These are phyloP conservation scores for Megacollybia platyphylla DNA, from an alignment of 1,284 basidiomycete genomes.

Conservation along the genomic window DNA sequence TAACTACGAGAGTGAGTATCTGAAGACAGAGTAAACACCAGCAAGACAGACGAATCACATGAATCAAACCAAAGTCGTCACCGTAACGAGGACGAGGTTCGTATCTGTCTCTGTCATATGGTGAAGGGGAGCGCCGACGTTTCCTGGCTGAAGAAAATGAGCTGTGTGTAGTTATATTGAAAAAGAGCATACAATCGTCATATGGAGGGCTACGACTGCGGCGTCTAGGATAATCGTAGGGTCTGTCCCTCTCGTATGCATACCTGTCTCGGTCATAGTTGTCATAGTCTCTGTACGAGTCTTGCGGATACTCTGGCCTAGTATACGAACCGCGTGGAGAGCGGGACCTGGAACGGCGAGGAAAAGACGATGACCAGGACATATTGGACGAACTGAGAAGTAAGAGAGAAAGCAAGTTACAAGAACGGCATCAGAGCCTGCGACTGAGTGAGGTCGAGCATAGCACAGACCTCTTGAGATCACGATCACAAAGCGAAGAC, in stretches of 20 bases:
- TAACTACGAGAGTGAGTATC: constrained; percentile 55
- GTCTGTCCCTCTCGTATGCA: constrained; percentile 59
- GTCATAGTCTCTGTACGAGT: constrained; percentile 56
- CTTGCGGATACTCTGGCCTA: constrained; percentile 36
- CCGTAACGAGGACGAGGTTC: constrained; percentile 70
- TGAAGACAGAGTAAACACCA: constrained; percentile 12
- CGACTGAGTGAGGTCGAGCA: constrained; percentile 61
- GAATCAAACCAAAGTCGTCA: constrained; percentile 62
- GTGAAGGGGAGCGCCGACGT: constrained; percentile 75
- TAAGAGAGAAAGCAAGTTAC: constrained; percentile 49
- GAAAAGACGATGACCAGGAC: constrained; percentile 55
- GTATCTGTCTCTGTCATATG: constrained; percentile 70
- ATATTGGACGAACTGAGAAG: constrained; percentile 45
- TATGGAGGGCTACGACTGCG: constrained; percentile 60
- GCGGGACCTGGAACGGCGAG: constrained; percentile 60
- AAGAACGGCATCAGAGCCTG: constrained; percentile 57
- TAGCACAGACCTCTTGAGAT: constrained; percentile 79
- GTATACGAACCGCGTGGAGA: constrained; percentile 49
- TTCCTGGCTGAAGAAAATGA: constrained; percentile 41
- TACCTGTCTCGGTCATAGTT: constrained; percentile 60
- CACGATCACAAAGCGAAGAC: constrained; percentile 46
- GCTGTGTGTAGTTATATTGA: constrained; percentile 1
- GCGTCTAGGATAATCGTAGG: constrained; percentile 52
- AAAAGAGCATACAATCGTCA: constrained; percentile 45
- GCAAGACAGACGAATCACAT: constrained; percentile 4